Evolutionary conservation across 2,329 filamentous ascomycete genomes (phyloP).

Genomic region (Alternaria rosae): DNA sequence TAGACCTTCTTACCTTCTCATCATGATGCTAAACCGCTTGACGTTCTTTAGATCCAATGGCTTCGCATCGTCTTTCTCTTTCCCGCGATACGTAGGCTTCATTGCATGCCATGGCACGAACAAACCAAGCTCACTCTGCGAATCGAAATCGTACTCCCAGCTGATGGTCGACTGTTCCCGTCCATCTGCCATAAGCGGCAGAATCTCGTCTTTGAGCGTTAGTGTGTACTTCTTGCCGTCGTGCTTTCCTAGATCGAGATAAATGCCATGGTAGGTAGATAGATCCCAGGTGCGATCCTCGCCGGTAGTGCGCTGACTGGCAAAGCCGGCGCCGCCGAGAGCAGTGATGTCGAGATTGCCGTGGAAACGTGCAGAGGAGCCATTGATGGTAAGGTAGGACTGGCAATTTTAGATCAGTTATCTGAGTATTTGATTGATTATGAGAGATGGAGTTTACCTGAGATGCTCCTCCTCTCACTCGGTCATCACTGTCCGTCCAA

Average conservation of each 20-base stretch:
- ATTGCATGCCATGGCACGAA: slow-evolving; percentile 71
- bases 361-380: slow-evolving; percentile 62
- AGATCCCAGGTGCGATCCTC: slow-evolving; percentile 70
- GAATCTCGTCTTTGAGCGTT: slow-evolving; percentile 74
- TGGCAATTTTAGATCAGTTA: slow-evolving; percentile 6
- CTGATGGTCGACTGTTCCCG: slow-evolving; percentile 75
- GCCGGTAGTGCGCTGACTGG: slow-evolving; percentile 73
- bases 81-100: slow-evolving; percentile 76
- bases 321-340: slow-evolving; percentile 82
- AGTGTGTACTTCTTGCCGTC: slow-evolving; percentile 77
- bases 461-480: slow-evolving; percentile 77
- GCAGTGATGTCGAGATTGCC: slow-evolving; percentile 76
- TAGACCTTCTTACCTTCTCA: slow-evolving; percentile 68
- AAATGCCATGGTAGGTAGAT: slow-evolving; percentile 66
- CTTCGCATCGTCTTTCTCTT: slow-evolving; percentile 65
- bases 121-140: slow-evolving; percentile 44
- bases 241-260: slow-evolving; percentile 60
- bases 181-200: slow-evolving; percentile 65
- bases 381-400: slow-evolving; percentile 58
- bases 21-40: slow-evolving; percentile 78
- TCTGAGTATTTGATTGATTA: neutral
- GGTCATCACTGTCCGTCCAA: slow-evolving; percentile 77
- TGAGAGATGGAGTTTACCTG: slow-evolving; percentile 46
- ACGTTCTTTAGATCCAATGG: slow-evolving; percentile 67
- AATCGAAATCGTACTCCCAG: slow-evolving; percentile 67